Percentiles rank a stretch among this genome's conserved stretches.
phyloP scores from a whole-genome alignment of 169 alveolate species.

The Plasmodium reichenowi region DNA sequence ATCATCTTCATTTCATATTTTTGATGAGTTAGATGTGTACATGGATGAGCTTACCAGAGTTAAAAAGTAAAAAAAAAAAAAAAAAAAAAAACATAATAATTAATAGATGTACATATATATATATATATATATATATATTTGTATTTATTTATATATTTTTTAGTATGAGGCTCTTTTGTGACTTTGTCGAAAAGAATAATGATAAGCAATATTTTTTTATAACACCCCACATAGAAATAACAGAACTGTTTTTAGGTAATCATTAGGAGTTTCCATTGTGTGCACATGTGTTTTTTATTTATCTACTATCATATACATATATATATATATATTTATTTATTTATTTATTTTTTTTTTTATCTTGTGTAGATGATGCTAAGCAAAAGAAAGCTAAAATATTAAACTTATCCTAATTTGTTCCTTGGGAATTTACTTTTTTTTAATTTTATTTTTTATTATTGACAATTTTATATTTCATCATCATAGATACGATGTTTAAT shows the following conservation, averaged over 20 bases:
- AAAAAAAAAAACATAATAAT: not conserved
- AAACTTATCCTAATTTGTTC: slow-evolving; percentile 34
- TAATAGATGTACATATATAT: not conserved
- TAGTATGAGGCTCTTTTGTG: slow-evolving; percentile 59
- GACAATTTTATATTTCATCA: slow-evolving; percentile 4
- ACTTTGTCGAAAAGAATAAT: slow-evolving; percentile 41
- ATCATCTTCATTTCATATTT: slow-evolving; percentile 79
- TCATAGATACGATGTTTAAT: too few species aligned
- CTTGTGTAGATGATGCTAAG: slow-evolving; percentile 59
- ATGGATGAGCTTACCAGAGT: slow-evolving; percentile 83
- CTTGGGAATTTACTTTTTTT: slow-evolving; percentile 5
- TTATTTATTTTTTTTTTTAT: not conserved
- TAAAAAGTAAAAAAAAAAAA: slow-evolving; percentile 31
- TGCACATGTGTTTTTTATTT: not conserved
- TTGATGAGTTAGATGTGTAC: slow-evolving; percentile 83
- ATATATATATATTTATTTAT: not conserved
- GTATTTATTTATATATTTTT: not conserved
- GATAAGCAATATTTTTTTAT: slow-evolving; percentile 66
- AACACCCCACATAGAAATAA: slow-evolving; percentile 73
- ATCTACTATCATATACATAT: not conserved
- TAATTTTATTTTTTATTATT: slow-evolving; percentile 9
- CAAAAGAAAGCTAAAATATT: slow-evolving; percentile 66
- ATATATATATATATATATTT: not conserved
- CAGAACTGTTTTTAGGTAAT: slow-evolving; percentile 72
- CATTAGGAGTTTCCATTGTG: not conserved